Evolutionary conservation across 2,329 filamentous ascomycete genomes (phyloP).

Genomic region (Colletotrichum liaoningense): DNA sequence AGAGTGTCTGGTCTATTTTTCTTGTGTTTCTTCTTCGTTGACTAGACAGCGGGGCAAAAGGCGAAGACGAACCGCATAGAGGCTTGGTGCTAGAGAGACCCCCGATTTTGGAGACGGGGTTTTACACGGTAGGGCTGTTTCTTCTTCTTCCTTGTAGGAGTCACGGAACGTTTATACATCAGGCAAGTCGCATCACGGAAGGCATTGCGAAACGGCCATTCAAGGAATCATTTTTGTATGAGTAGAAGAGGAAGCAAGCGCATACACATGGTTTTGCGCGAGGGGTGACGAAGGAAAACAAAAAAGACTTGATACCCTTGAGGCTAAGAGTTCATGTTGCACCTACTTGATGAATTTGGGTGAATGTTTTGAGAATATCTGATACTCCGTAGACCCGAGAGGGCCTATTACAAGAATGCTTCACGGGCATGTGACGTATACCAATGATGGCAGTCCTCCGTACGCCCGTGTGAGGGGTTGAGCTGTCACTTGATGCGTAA

Average conservation of each 20-base stretch:
- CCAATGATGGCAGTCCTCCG: background rate
- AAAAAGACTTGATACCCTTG: constrained; percentile 29
- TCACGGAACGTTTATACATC: constrained; percentile 15
- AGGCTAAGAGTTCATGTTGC: background rate
- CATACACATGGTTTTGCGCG: constrained; percentile 3
- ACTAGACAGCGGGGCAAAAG: background rate
- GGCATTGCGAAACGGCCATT: constrained; percentile 23
- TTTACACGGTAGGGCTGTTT: background rate
- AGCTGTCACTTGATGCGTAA: constrained; percentile 19
- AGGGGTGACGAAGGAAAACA: constrained; percentile 12
- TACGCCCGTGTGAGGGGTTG: constrained; percentile 14
- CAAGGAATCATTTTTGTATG: constrained; percentile 17
- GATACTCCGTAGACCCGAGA: background rate
- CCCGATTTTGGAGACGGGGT: background rate
- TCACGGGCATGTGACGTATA: background rate
- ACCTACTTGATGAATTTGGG: too few relatives aligned
- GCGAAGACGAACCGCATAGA: background rate
- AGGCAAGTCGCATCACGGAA: constrained; percentile 13
- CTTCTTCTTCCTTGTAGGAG: constrained; percentile 7
- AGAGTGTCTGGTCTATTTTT: background rate
- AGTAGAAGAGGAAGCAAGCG: constrained; percentile 16
- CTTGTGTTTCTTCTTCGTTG: background rate
- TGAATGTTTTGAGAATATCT: background rate
- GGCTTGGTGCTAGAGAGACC: background rate
- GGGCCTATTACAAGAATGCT: background rate